Conservation (phyloP, 2,329 filamentous ascomycete species). For the Talaromyces pinophilus region DNA sequence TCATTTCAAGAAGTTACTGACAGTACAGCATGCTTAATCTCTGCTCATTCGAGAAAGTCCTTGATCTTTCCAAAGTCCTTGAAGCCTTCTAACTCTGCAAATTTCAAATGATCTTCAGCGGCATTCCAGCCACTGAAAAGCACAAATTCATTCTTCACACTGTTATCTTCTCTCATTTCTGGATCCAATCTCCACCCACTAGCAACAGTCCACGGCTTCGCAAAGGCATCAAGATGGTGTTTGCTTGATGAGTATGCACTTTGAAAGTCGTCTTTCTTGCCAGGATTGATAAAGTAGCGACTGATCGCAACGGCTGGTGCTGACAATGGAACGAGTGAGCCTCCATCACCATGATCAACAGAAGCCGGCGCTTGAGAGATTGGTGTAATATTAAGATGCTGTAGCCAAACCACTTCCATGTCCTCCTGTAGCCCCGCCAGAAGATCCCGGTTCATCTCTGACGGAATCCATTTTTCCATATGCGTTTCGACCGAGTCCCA, state of each 20-base stretch:
- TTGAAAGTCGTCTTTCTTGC: slow-evolving; percentile 32
- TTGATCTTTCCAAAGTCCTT: slow-evolving; percentile 31
- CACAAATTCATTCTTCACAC: slow-evolving; percentile 45
- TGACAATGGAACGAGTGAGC: slow-evolving; percentile 31
- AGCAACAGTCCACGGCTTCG: slow-evolving; percentile 33
- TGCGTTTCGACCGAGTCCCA: slow-evolving; percentile 50
- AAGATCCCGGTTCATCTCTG: slow-evolving; percentile 44
- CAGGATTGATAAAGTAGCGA: slow-evolving; percentile 35
- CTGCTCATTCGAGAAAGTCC: slow-evolving; percentile 28
- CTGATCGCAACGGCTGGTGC: slow-evolving; percentile 37
- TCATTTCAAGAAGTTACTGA: neutral
- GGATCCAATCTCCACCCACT: slow-evolving; percentile 47
- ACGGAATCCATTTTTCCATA: slow-evolving; percentile 46
- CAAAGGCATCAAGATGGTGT: slow-evolving; percentile 30
- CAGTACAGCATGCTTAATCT: slow-evolving; percentile 32
- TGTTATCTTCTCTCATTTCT: slow-evolving; percentile 6
- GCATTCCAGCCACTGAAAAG: slow-evolving; percentile 44
- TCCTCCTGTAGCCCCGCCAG: slow-evolving; percentile 39
- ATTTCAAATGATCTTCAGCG: slow-evolving; percentile 39
- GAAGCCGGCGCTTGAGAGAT: neutral
- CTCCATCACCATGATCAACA: slow-evolving; percentile 1
- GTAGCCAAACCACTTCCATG: slow-evolving; percentile 47
- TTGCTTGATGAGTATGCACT: slow-evolving; percentile 31
- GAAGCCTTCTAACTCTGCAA: slow-evolving; percentile 38
- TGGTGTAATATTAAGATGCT: slow-evolving; percentile 46